Conservation (phyloP, 371 early-diverging fungal species). For the Blastocladiella emersonii region DNA sequence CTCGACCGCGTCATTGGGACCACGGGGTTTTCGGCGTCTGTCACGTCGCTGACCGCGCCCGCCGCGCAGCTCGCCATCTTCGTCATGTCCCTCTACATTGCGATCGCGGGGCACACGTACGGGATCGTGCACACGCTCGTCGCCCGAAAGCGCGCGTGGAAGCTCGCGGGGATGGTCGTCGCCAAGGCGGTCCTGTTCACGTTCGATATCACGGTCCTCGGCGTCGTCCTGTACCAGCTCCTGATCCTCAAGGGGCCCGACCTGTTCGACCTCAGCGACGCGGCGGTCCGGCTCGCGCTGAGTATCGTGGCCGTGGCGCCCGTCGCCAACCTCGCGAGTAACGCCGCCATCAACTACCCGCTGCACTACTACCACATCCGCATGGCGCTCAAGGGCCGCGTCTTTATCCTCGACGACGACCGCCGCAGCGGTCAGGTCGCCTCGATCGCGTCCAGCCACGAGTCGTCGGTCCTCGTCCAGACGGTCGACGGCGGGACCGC, state of each 20-base stretch:
- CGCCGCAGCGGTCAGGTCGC: neutral
- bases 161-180: neutral
- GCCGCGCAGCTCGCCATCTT: neutral
- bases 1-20: neutral
- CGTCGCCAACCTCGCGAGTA: neutral
- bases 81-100: neutral
- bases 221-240: neutral
- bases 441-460: neutral
- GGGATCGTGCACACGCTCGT: neutral
- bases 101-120: neutral
- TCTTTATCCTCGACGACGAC: neutral
- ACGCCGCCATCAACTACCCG: slow-evolving; percentile 1
- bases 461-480: neutral
- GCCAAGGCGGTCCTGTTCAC: neutral
- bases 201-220: neutral
- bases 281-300: neutral
- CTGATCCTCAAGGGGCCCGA: neutral
- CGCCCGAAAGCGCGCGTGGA: neutral
- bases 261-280: neutral
- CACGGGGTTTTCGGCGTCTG: neutral
- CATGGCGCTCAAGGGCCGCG: slow-evolving; percentile 1
- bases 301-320: neutral
- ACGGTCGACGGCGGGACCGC: neutral
- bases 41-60: neutral
- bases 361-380: slow-evolving; percentile 2